These are phyloP conservation scores for Alternaria metachromatica DNA, from an alignment of 2,329 filamentous ascomycete species.

Conservation along the genomic window DNA sequence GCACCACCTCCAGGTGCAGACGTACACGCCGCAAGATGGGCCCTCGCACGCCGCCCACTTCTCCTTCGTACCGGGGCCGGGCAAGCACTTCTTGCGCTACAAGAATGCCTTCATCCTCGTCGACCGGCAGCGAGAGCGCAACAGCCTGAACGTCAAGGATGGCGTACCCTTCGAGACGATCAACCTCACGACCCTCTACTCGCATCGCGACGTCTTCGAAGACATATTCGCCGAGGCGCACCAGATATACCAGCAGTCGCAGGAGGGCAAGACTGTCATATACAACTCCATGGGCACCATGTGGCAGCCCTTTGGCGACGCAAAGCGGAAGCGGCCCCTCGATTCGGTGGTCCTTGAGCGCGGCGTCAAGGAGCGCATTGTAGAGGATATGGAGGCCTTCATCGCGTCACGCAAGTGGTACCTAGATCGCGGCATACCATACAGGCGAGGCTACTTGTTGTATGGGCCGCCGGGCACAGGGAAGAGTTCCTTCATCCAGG, in stretches of 20 bases:
- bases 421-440: slow-evolving; percentile 91
- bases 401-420: slow-evolving; percentile 84
- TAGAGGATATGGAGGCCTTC: slow-evolving; percentile 84
- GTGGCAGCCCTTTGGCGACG: slow-evolving; percentile 84
- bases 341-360: slow-evolving; percentile 85
- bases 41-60: slow-evolving; percentile 81
- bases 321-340: slow-evolving; percentile 84
- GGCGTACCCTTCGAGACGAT: slow-evolving; percentile 95
- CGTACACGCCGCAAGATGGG: slow-evolving; percentile 67
- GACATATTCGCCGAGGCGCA: slow-evolving; percentile 89
- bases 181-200: slow-evolving; percentile 88
- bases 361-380: slow-evolving; percentile 81
- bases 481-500: slow-evolving; percentile 96
- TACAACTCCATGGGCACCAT: slow-evolving; percentile 84
- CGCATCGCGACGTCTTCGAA: slow-evolving; percentile 87
- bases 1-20: slow-evolving; percentile 70
- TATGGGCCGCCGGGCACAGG: slow-evolving; percentile 90
- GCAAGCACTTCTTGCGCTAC: slow-evolving; percentile 85
- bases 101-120: slow-evolving; percentile 87
- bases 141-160: slow-evolving; percentile 74
- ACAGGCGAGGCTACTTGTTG: slow-evolving; percentile 85
- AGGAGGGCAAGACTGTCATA: slow-evolving; percentile 92
- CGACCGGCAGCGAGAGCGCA: slow-evolving; percentile 83
- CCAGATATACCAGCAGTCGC: slow-evolving; percentile 75
- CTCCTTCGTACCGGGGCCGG: slow-evolving; percentile 88